phyloP scores from a whole-genome alignment of 2,329 filamentous ascomycete species.

The Aspergillus terreus region DNA sequence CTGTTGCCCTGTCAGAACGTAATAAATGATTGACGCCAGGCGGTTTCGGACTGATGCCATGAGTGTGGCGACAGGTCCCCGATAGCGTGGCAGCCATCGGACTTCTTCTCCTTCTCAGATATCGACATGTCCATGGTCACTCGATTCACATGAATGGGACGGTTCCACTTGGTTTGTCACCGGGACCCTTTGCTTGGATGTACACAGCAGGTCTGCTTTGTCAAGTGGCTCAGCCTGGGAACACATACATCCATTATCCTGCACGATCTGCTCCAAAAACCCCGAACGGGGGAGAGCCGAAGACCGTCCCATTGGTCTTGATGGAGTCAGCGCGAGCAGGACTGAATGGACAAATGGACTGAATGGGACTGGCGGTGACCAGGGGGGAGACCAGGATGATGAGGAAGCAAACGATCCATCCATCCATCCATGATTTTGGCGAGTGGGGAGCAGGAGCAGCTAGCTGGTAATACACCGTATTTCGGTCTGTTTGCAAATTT shows the following conservation, averaged over 20 bases:
- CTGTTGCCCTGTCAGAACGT: background rate
- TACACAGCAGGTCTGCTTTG: background rate
- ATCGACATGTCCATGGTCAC: background rate
- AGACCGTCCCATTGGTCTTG: background rate
- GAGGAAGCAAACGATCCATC: too few species aligned
- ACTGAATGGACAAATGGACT: background rate
- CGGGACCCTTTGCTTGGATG: background rate
- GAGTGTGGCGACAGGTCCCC: background rate
- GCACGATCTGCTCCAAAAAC: too few species aligned
- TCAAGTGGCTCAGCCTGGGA: background rate
- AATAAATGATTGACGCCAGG: background rate
- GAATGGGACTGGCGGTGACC: background rate
- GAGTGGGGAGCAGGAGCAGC: too few species aligned
- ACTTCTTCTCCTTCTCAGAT: background rate
- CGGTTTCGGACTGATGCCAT: slow-evolving; percentile 1
- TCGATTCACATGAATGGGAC: background rate
- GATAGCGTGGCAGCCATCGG: slow-evolving; percentile 3
- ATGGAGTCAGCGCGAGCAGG: background rate
- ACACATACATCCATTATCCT: too few species aligned
- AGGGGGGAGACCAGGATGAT: too few species aligned
- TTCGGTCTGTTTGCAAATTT: too few species aligned
- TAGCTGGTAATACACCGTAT: too few species aligned
- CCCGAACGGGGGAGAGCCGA: background rate
- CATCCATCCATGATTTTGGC: too few species aligned
- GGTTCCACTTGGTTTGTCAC: background rate